Evolutionary conservation across 2,329 filamentous ascomycete species (phyloP), one percentile per base, ranked within the genome.

Genomic region (Venturia oleaginea): DNA sequence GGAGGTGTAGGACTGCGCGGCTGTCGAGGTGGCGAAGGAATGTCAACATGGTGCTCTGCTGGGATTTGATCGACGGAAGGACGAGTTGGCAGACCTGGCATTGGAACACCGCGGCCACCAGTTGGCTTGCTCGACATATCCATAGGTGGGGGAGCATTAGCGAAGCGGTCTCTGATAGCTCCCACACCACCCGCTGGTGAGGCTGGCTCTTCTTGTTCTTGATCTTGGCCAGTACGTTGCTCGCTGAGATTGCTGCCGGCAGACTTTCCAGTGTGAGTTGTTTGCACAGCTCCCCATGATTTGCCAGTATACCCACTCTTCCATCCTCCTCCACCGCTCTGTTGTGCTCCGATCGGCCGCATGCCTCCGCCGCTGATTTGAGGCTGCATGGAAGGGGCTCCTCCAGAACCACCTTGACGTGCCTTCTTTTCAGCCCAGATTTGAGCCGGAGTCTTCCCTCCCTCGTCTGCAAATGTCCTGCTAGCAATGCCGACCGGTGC

Each of bases 381-480:
- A 57, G 51, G 30, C 68, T 30, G 79, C 73, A 62, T 77, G 61
- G 59, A 64, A 37, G 54, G 62, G n/a, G 24, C 62, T 51, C 54
- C 78, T 61, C 74, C 78, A 48, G 79, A 79, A 57, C 84, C 87
- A 62, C 76, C 80, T 74, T 94, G 86, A 66, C 86, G 87, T 43
- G 90, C 93, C 80, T 97, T 97, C 80, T 92, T 96, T 80, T 99
- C 94, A 0, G 93, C 93, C 94, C 94, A 99, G 42, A 96, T 79
- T 76, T 99, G 94, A 37, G 94, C 92, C 7, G 94, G 94, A 5
- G 94, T 97, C 81, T 97, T 99, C 67, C 94, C 94, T 67, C 90
- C 92, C 75, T 95, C 82, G 69, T 97, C 92, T 19, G 94, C 94
- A 79, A 97, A 99, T 0, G 92, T 96, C 71, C 91, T 87, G 77